These are phyloP conservation scores for Aureobasidium melanogenum DNA, from an alignment of 2,329 filamentous ascomycete genomes.

Conservation along the genomic window DNA sequence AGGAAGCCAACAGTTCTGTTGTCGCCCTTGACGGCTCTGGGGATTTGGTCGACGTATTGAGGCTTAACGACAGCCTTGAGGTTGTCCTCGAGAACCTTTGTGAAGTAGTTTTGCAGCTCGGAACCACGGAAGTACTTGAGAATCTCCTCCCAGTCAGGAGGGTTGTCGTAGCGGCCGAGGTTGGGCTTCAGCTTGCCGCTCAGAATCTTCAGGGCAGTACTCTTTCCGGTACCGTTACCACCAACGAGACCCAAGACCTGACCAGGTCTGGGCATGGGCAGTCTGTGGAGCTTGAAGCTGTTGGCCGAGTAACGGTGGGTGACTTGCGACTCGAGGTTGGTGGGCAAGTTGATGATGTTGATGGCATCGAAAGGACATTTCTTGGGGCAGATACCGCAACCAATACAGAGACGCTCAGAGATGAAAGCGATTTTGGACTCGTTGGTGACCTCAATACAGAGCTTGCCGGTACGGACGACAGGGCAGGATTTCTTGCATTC, in stretches of 20 bases:
- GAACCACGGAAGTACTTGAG: slow-evolving; percentile 97
- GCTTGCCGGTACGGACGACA: slow-evolving; percentile 92
- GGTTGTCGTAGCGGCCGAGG: slow-evolving; percentile 87
- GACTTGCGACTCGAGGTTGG: slow-evolving; percentile 95
- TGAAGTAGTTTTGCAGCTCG: slow-evolving; percentile 98
- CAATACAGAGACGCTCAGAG: slow-evolving; percentile 90
- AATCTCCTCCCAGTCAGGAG: slow-evolving; percentile 98
- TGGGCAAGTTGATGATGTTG: slow-evolving; percentile 99
- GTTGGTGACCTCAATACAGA: slow-evolving; percentile 87
- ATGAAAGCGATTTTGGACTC: slow-evolving; percentile 96
- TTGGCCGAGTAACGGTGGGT: slow-evolving; percentile 98
- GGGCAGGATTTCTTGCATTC: slow-evolving; percentile 99
- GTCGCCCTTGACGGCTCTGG: slow-evolving; percentile 75
- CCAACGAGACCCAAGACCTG: slow-evolving; percentile 94
- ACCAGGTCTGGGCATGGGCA: slow-evolving; percentile 90
- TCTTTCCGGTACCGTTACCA: slow-evolving; percentile 99
- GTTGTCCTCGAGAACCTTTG: slow-evolving; percentile 93
- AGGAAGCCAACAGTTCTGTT: slow-evolving; percentile 67
- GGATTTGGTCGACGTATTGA: slow-evolving; percentile 98
- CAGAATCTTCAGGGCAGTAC: slow-evolving; percentile 97
- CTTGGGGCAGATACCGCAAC: slow-evolving; percentile 99
- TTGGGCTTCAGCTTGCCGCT: slow-evolving; percentile 98
- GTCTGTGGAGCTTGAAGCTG: slow-evolving; percentile 97
- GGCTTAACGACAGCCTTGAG: slow-evolving; percentile 98
- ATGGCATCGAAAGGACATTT: slow-evolving; percentile 98